Evolutionary conservation across 345 rosid genomes (phyloP).

Genomic region (Geranium rotundifolium): DNA sequence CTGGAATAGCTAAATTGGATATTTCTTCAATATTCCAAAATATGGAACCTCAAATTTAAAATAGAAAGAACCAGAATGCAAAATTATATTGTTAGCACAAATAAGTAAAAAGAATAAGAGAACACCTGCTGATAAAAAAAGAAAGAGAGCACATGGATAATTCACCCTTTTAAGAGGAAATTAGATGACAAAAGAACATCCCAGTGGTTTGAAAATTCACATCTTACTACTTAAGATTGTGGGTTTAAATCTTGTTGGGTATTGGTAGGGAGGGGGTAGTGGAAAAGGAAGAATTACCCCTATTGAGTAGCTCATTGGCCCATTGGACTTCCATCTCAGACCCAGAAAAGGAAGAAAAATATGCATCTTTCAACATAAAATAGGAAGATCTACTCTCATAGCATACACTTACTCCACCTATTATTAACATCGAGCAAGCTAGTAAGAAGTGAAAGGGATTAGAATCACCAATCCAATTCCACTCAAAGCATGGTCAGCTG

Average conservation of each 20-base stretch:
- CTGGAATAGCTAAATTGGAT: neutral
- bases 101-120: too few species aligned
- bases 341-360: neutral
- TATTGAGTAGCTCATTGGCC: too few species aligned
- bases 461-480: neutral
- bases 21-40: neutral
- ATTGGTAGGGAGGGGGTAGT: too few species aligned
- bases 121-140: neutral
- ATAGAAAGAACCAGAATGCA: neutral
- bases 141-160: neutral
- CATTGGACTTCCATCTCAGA: neutral
- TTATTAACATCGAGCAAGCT: neutral
- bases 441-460: neutral
- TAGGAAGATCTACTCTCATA: neutral
- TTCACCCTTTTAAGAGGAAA: neutral
- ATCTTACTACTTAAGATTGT: too few species aligned
- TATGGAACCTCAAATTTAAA: neutral
- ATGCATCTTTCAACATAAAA: too few species aligned
- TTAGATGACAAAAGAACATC: neutral
- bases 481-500: neutral
- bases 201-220: neutral
- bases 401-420: neutral
- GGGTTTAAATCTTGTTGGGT: too few species aligned
- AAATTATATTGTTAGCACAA: neutral
- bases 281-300: too few species aligned